Evolutionary conservation across 2,329 filamentous ascomycete species (phyloP), one percentile per base, ranked within the genome.

Genomic region (Stagonosporopsis rhizophila): DNA sequence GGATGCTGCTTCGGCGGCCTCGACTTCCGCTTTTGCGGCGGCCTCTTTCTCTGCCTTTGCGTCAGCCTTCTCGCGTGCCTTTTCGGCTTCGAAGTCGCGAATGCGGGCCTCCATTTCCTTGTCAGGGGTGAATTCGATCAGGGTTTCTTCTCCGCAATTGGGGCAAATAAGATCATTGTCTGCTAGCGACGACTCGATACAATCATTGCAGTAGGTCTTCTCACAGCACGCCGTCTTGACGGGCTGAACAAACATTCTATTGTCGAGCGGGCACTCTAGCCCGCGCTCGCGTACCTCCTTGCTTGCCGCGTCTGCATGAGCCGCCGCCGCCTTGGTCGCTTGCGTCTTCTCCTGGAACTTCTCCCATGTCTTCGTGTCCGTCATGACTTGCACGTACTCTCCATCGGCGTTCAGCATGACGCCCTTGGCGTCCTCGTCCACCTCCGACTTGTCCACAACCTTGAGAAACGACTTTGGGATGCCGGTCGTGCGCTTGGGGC

Each of bases 121-220:
- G 78, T 98, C 92, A 62, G 88, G 42, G 73, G 88, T 86, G 39
- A 58, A 58, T 35, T 65, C 40, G 52, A 69, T 56, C 67, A 99
- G 85, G 78, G 96, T 90, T 75, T 96, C 92, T 61, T 89, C 90
- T 79, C 91, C 87, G 82, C 95, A 99, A 67, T 88, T 89, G 63
- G 95, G 95, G 79, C 95, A 99, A 78, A 93, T 84, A 80, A 99
- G 92, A 84, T 99, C 95, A 85, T 90, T 95, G 83, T 98, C 93
- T 80, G 97, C 94, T 79, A 99, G 88, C 79, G 93, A 91, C 86
- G 96, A 96, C 77, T 95, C 96, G 80, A 99, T 97, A 89, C 95
- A 99, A 77, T 97, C 92, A 86, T 95, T 95, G 85, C 95, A 99
- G 84, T 96, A 99, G 75, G 93, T 97, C 85, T 90, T 96, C 81